Base-by-base conservation (phyloP, 306 rosid genomes). In the Cicer yamashitae region DNA sequence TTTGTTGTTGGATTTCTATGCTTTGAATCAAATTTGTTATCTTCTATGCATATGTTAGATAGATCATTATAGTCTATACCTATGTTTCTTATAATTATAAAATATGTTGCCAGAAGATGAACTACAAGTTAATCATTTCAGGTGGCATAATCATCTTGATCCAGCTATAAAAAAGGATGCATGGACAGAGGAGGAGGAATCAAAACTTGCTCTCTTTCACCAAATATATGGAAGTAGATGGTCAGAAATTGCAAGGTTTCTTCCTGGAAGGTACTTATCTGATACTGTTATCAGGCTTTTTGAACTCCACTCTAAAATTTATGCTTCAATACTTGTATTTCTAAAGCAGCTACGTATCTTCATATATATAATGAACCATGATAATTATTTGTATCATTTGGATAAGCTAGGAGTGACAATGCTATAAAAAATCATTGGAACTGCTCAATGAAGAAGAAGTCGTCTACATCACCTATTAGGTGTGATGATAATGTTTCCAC, bases 361-460 rank as follows among this genome's bases (percentile, higher is more conserved):
- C 11, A 17, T 59, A 13, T 66, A 48, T 65, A 63, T 41, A 51
- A 57, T 59, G 65, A 20, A 6, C 38, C 38, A 11, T 22, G 9
- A 78, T 69, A 74, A 51, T 11, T 52, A 11, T 47, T 38, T 52
- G 41, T 59, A 20, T 76, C 65, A 62, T 68, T 72, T 64, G 71
- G 17, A 74, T 18, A 56, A 75, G 10, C 48, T 85, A 90, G 93
- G 88, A 78, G 86, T 73, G 83, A 87, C 74, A 88, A 90, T 80
- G 91, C 90, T 46, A 81, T 90, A 41, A 90, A 88, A 82, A 90
- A 88, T 74, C 84, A 83, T 63, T 90, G 93, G 96, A 85, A 90
- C 51, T 57, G 83, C 79, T 77, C 85, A n/a, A 63, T 83, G 83
- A 90, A 85, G 85, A 86, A 72, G 85, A 90, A 79, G 68, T 6